Evolutionary conservation across 73 alveolate species (phyloP).

Genomic region (Tetrahymena elliotti): DNA sequence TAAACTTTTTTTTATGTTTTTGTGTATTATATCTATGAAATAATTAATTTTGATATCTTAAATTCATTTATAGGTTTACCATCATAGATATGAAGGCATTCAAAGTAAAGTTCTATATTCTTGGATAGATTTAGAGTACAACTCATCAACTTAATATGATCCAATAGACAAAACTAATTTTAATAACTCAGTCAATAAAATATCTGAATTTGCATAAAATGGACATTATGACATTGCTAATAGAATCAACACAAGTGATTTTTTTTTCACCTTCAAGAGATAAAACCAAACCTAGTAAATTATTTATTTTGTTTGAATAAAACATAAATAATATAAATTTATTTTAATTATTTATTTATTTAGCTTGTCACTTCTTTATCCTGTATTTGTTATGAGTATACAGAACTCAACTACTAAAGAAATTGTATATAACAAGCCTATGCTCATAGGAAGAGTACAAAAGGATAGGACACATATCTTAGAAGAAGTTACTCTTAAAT

Average conservation of each 20-base stretch:
- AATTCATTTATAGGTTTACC: no score
- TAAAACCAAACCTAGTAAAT: background rate
- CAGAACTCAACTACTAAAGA: background rate
- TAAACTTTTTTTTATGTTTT: no score
- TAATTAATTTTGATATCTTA: no score
- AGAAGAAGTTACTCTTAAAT: background rate
- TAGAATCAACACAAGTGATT: background rate
- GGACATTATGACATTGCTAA: background rate
- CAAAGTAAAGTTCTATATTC: background rate
- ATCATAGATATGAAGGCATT: background rate
- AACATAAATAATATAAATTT: background rate
- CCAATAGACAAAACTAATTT: background rate
- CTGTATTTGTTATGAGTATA: background rate
- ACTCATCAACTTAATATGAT: background rate
- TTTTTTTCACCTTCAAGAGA: background rate
- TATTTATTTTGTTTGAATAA: background rate
- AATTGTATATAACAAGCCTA: background rate
- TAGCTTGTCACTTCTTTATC: background rate
- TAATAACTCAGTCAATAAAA: background rate
- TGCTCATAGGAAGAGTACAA: background rate
- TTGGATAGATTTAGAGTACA: background rate
- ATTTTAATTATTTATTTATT: background rate
- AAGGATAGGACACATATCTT: background rate
- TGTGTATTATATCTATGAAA: no score
- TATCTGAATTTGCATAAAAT: background rate